phyloP scores from a whole-genome alignment of 352 stramenopile genomes.

The Phytophthora palmivora region DNA sequence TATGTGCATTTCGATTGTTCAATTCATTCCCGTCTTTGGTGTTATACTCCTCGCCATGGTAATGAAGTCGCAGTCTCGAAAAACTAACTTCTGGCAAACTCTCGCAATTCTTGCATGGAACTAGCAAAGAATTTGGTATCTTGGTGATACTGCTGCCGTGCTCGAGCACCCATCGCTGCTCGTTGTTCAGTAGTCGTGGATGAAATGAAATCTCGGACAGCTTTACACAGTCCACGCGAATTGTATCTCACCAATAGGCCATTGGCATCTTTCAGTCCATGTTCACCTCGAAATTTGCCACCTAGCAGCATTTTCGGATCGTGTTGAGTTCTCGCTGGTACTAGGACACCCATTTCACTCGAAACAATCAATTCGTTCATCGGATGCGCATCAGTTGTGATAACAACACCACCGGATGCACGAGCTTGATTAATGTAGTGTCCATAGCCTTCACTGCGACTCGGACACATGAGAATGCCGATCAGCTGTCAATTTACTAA shows the following conservation, averaged over 20 bases:
- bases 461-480: conserved; percentile 54
- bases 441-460: conserved; percentile 56
- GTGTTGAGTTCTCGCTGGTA: conserved; percentile 9
- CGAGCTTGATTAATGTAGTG: conserved; percentile 68
- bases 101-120: conserved; percentile 39
- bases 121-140: conserved; percentile 49
- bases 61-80: too few species aligned
- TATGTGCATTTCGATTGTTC: background rate
- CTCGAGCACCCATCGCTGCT: conserved; percentile 19
- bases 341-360: conserved; percentile 46
- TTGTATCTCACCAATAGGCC: conserved; percentile 14
- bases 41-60: background rate
- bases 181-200: conserved; percentile 34
- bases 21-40: too few species aligned
- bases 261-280: conserved; percentile 22
- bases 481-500: conserved; percentile 50
- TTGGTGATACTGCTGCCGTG: conserved; percentile 42
- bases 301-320: conserved; percentile 24
- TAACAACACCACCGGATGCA: conserved; percentile 42
- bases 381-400: conserved; percentile 49
- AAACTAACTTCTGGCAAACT: conserved; percentile 19
- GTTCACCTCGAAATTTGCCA: conserved; percentile 21
- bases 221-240: conserved; percentile 22
- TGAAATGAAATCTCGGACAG: conserved; percentile 36
- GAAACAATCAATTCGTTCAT: conserved; percentile 60